phyloP scores from a whole-genome alignment of 169 alveolate genomes.

The Eimeria acervulina region DNA sequence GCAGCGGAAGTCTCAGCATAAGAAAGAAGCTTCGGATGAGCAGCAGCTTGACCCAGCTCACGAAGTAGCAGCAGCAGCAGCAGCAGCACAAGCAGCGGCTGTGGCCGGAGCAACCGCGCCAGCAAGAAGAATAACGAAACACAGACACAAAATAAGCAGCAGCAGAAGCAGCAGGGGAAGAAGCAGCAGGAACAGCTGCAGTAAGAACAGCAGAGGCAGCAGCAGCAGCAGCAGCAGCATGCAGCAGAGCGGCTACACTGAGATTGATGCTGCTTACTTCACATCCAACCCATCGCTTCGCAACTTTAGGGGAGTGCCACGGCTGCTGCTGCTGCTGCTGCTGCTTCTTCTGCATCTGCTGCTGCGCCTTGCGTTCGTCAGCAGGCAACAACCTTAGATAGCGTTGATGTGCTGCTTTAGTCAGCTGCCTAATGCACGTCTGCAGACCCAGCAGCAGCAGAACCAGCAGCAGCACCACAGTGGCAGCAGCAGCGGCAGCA shows the following conservation, averaged over 20 bases:
- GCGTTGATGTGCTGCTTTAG: background rate
- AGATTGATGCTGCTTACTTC: background rate
- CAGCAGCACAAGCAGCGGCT: too few relatives aligned
- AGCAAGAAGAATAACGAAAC: background rate
- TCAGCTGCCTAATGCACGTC: background rate
- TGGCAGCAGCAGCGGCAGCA: slow-evolving; percentile 36
- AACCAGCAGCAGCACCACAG: too few relatives aligned
- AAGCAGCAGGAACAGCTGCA: too few relatives aligned
- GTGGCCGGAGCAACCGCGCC: background rate
- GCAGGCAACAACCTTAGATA: background rate
- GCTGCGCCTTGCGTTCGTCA: too few relatives aligned
- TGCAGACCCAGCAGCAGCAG: too few relatives aligned
- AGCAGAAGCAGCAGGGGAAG: too few relatives aligned
- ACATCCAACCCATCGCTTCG: slow-evolving; percentile 14
- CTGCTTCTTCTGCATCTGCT: too few relatives aligned
- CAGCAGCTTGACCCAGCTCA: background rate
- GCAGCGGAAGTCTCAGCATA: slow-evolving; percentile 13
- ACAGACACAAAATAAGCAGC: background rate
- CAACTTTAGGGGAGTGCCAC: background rate
- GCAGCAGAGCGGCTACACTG: background rate
- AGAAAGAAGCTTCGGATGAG: background rate
- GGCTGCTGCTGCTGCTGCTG: slow-evolving; percentile 20
- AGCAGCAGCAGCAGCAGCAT: too few relatives aligned
- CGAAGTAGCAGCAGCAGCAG: background rate
- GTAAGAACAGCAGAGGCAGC: too few relatives aligned